Evolutionary conservation across 2,329 filamentous ascomycete species (phyloP), one percentile per base, ranked within the genome.

Genomic region (Colletotrichum filicis): DNA sequence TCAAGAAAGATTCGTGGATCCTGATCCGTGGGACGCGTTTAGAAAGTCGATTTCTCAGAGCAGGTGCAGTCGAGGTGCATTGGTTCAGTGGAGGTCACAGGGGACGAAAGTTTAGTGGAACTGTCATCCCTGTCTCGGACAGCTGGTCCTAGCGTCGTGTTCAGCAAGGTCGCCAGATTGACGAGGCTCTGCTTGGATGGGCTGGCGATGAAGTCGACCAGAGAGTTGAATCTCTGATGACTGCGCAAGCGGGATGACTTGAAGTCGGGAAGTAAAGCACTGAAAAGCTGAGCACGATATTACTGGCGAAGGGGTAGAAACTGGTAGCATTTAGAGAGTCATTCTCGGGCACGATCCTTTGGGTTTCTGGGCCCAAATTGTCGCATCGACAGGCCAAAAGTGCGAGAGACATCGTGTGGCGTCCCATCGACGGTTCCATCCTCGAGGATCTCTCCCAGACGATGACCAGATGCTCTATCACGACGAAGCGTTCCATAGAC

Each of bases 1-100:
- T 16, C 7, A 70, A 52, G 35, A 53, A 71, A 61, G 49, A 71
- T 60, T 60, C 26, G 14, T 49, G 37, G 55, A 55, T 30, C 42
- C 30, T 70, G 60, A 66, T 56, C 26, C 28, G 26, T 26, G 53
- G 59, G 71, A 71, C 71, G 66, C 71, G 67, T 71, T 59, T 2
- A 6, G 65, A 57, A 68, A 56, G 32, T 46, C 32, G 24, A 59
- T 49, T 71, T 66, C 62, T 71, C 56, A 35, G 55, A 26, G 42
- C 55, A n/a, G 28, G 46, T 49, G 62, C 68, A 62, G n/a, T 66
- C 46, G 42, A 49, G 42, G 19, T 49, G 42, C 42, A 49, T 9
- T 49, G 42, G 42, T 49, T 0, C 5, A 49, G 69, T 69, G 70
- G 55, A 61, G 46, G 22, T 37, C 12, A 67, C 67, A 61, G 61